Evolutionary conservation across 345 rosid genomes (phyloP), one percentile per base, ranked within the genome.

Genomic region (Lepidium africanum): DNA sequence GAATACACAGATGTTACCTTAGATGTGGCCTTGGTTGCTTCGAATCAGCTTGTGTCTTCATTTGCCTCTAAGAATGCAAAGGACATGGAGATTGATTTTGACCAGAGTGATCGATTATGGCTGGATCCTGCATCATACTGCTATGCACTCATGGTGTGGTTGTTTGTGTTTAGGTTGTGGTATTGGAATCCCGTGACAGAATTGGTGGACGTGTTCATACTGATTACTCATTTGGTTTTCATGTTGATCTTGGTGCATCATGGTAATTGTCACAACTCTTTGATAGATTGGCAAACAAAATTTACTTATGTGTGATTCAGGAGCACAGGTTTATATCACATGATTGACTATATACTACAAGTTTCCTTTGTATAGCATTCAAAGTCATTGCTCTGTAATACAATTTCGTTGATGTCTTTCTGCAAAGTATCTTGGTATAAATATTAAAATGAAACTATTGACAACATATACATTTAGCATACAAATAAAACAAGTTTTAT

Each of bases 191-290:
- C 8, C 84, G 96, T 55, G 92, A 88, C 38, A 84, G 97, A 64
- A 75, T 90, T 57, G 98, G 94, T 40, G 96, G 98, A 70, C 83
- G 96, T 17, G 88, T 88, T 69, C 82, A 86, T 67, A 90, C 97
- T 15, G 84, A 90, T 70, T 86, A 76, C 82, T 83, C 98, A 1
- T 88, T 90, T 51, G 97, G 97, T 57, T 94, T 91, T 77, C 97
- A 96, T 6, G 82, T 94, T 65, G 97, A 94, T 79, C 85, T 94
- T 61, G 99, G 99, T 75, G 99, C 99, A 64, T 91, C 98, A 59
- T 92, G 98, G 98, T 88, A 79, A 72, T 4, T 48, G 13, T 53
- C 53, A 41, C n/a, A 2, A 36, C 9, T 43, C 43, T 59, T 67
- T 61, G 7, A 0, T 32, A n/a, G n/a, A n/a, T n/a, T n/a, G n/a